phyloP scores from a whole-genome alignment of 2,329 filamentous ascomycete species.

The Penicillium sp. region DNA sequence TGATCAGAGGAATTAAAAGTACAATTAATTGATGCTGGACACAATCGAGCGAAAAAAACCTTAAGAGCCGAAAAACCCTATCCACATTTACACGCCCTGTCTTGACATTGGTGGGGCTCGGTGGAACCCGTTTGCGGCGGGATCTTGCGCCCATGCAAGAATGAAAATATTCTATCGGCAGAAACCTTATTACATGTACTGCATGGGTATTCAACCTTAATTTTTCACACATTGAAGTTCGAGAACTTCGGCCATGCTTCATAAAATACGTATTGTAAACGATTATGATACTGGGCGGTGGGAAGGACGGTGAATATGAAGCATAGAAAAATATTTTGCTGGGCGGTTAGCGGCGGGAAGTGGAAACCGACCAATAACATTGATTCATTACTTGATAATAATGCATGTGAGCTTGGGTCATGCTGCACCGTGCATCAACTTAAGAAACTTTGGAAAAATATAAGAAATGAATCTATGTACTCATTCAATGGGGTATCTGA shows the following conservation, averaged over 20 bases:
- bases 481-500: slow-evolving; percentile 19
- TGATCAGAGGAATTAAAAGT: background rate
- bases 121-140: background rate
- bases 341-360: background rate
- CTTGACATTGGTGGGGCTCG: background rate
- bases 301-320: background rate
- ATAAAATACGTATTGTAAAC: background rate
- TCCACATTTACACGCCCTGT: background rate
- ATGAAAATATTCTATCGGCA: background rate
- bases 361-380: background rate
- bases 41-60: background rate
- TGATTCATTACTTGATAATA: background rate
- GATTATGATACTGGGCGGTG: background rate
- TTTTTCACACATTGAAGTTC: too few relatives aligned
- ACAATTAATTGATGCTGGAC: background rate
- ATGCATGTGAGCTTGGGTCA: background rate
- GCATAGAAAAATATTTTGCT: background rate
- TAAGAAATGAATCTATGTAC: background rate
- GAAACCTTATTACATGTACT: background rate
- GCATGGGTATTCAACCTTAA: background rate
- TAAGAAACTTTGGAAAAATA: background rate
- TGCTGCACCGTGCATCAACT: background rate
- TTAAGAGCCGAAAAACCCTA: background rate
- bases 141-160: background rate
- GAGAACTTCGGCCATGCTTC: fast-evolving